Conservation (phyloP, 768 basidiomycete genomes). For the Glaciozyma martinii region DNA sequence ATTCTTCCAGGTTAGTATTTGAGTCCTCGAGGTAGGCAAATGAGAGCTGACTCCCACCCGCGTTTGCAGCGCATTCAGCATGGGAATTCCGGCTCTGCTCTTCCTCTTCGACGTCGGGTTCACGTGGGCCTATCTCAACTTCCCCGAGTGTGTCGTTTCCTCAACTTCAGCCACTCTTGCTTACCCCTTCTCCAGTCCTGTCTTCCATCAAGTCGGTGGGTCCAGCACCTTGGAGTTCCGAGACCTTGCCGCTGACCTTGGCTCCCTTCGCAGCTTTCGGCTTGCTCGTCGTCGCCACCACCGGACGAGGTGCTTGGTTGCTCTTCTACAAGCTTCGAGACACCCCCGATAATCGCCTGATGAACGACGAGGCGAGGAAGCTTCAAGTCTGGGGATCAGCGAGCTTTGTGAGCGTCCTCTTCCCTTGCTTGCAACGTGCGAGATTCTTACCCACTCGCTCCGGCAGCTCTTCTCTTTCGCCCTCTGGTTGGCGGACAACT, state of each 20-base stretch:
- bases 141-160: neutral
- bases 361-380: neutral
- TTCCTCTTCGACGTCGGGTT: neutral
- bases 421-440: neutral
- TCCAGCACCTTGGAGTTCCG: no score
- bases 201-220: neutral
- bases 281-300: neutral
- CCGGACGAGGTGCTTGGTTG: neutral
- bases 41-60: no score
- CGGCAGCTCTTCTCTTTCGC: neutral
- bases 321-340: neutral
- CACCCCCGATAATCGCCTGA: neutral
- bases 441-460: neutral
- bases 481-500: neutral
- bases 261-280: neutral
- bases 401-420: neutral
- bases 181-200: neutral
- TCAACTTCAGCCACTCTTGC: no score
- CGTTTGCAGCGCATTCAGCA: no score
- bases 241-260: no score
- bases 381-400: neutral
- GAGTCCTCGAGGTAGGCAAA: no score
- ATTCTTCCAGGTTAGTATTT: no score
- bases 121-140: neutral
- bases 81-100: neutral